Base-by-base conservation (phyloP, 2,329 filamentous ascomycete genomes). In the Botryotinia globosa region DNA sequence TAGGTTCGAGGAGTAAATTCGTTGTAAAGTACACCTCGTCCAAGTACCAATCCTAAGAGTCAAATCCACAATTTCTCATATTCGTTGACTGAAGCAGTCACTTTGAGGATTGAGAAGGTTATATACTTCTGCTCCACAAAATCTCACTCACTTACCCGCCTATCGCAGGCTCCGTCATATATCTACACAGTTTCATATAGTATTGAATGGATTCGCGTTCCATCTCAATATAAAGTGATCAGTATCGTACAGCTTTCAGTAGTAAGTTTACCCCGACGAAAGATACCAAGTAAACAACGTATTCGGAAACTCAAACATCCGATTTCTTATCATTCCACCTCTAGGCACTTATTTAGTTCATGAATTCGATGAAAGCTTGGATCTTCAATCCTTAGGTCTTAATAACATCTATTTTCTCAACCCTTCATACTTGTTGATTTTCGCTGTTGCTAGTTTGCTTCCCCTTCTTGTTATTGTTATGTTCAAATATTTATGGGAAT, bases 201-300 rank as follows among this genome's bases (percentile, higher is more conserved):
- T 1, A 22, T 9, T 20, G 44, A 22, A 16, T 16, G 14, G 4
- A 42, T 42, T 42, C 4, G 14, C 0, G 0, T 16, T 16, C 20
- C 10, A 51, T 51, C 45, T 51, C 22, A 25, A 25, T 51, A 25
- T 51, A 14, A 25, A 51, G 0, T 2, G 4, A 51, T 25, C 45
- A 4, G 12, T 12, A 12, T 51, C 22, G 10, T 12, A 5, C 10
- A 51, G 22, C 9, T 51, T 25, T 10, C 4, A 25, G 22, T 18
- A 45, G 18, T 45, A 9, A 4, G 20, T 9, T 20, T 22, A 22
- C 44, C 18, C 7, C 20, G 22, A 20, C 42, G 0, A 37, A 0
- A 37, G 6, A 37, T 1, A 37, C 34, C 7, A 2, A 8, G 7
- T 4, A 12, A 4, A 5, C 0, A 51, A 51, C 3, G 0, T 4